Conservation (phyloP, 2,329 filamentous ascomycete species). For the Cladophialophora chaetospira region DNA sequence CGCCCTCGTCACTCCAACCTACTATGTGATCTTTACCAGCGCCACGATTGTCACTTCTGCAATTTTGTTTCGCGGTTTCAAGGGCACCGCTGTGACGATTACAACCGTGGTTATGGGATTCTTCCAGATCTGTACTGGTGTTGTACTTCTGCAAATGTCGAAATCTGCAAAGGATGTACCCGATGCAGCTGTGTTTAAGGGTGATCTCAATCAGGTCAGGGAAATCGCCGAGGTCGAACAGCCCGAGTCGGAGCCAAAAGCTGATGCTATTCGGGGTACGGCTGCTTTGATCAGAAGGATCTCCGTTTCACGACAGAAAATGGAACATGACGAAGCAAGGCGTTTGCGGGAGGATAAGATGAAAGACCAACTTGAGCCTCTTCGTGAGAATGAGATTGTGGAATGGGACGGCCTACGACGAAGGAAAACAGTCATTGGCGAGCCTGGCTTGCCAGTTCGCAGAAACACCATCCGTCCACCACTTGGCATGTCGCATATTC, state of each 20-base stretch:
- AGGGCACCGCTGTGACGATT: constrained; percentile 78
- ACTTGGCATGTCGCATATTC: constrained; percentile 84
- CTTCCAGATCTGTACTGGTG: constrained; percentile 87
- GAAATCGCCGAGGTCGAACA: constrained; percentile 95
- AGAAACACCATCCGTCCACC: constrained; percentile 67
- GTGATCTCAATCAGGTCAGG: constrained; percentile 90
- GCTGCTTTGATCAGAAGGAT: constrained; percentile 84
- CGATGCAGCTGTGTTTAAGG: constrained; percentile 86
- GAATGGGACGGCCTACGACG: constrained; percentile 92
- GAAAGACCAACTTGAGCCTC: constrained; percentile 69
- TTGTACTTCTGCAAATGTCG: constrained; percentile 90
- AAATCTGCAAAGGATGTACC: constrained; percentile 98
- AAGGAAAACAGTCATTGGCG: constrained; percentile 61
- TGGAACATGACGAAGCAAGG: constrained; percentile 77
- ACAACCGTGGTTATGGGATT: constrained; percentile 91
- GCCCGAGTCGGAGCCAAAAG: constrained; percentile 93
- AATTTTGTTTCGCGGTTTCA: constrained; percentile 90
- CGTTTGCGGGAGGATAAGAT: constrained; percentile 77
- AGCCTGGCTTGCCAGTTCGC: constrained; percentile 46
- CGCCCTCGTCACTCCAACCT: constrained; percentile 93
- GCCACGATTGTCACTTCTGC: constrained; percentile 93
- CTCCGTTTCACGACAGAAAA: constrained; percentile 72
- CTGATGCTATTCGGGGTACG: constrained; percentile 89
- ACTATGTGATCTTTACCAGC: constrained; percentile 98
- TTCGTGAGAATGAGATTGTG: constrained; percentile 75